Evolutionary conservation across 192 early-diverging fungal genomes (phyloP).

Genomic region (Diversispora eburnea): DNA sequence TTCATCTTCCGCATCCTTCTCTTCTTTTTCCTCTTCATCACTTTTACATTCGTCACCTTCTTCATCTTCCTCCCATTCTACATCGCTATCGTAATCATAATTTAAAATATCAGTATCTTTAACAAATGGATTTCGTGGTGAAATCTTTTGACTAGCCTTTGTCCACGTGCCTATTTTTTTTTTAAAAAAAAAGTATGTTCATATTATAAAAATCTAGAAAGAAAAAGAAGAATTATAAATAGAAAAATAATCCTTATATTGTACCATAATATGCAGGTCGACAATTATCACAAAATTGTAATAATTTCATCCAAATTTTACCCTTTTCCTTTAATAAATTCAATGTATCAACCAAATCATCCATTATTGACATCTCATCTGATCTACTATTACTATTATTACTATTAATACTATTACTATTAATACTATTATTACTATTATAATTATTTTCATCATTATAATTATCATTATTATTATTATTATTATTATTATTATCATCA

Average conservation of each 20-base stretch:
- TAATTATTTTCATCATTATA: no score
- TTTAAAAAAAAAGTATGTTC: neutral
- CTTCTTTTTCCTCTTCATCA: slow-evolving; percentile 74
- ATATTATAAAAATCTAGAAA: neutral
- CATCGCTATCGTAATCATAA: slow-evolving; percentile 86
- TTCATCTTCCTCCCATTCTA: slow-evolving; percentile 88
- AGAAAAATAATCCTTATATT: neutral
- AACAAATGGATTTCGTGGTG: slow-evolving; percentile 58
- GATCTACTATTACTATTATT: slow-evolving; percentile 6
- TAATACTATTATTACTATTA: no score
- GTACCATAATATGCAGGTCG: slow-evolving; percentile 75
- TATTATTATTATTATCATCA: slow-evolving; percentile 4
- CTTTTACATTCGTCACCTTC: slow-evolving; percentile 82
- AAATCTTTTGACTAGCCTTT: slow-evolving; percentile 52
- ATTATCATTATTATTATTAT: slow-evolving; percentile 1
- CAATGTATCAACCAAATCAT: slow-evolving; percentile 27
- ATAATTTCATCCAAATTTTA: slow-evolving; percentile 52
- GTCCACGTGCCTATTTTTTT: slow-evolving; percentile 68
- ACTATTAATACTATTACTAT: no score
- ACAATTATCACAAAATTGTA: slow-evolving; percentile 68
- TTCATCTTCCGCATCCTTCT: slow-evolving; percentile 54
- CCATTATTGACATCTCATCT: slow-evolving; percentile 30
- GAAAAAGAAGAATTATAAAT: neutral
- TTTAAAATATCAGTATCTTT: slow-evolving; percentile 62
- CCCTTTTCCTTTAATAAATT: slow-evolving; percentile 36